Evolutionary conservation across 345 rosid species (phyloP).

Genomic region (Boechera divaricarpa): DNA sequence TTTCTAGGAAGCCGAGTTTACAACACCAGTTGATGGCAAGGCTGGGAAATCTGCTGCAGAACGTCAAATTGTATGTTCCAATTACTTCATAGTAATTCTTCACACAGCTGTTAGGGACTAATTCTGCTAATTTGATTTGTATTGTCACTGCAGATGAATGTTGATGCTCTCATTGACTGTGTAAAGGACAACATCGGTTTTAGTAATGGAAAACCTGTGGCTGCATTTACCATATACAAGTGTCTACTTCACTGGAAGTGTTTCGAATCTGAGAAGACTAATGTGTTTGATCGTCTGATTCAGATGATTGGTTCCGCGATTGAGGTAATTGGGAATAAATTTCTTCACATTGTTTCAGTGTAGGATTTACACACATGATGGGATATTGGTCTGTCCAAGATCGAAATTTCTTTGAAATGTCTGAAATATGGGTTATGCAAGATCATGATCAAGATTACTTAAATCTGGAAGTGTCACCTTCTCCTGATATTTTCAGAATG

Average conservation of each 20-base stretch:
- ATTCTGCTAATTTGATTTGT: conserved; percentile 30
- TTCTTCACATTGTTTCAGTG: neutral
- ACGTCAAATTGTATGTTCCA: conserved; percentile 76
- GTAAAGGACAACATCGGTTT: conserved; percentile 82
- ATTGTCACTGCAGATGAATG: conserved; percentile 68
- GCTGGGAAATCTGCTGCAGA: conserved; percentile 71
- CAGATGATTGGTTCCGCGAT: conserved; percentile 99
- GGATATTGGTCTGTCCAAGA: neutral
- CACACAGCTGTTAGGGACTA: conserved; percentile 27
- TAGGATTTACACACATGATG: conserved; percentile 6
- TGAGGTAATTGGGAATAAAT: conserved; percentile 61
- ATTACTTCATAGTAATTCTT: conserved; percentile 4
- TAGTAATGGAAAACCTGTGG: conserved; percentile 90
- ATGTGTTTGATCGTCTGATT: conserved; percentile 95
- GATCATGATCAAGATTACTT: conserved; percentile 11
- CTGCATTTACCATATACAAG: conserved; percentile 92
- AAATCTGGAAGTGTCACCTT: conserved; percentile 12
- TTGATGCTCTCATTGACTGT: conserved; percentile 88
- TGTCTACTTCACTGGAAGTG: conserved; percentile 98
- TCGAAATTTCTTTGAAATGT: neutral
- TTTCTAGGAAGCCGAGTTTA: conserved; percentile 72
- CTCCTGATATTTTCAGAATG: conserved; percentile 62
- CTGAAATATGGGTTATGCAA: neutral
- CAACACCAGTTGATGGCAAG: conserved; percentile 77
- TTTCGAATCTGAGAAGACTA: conserved; percentile 96